These are phyloP conservation scores for Colletotrichum neosansevieriae DNA, from an alignment of 2,329 filamentous ascomycete genomes.

Conservation along the genomic window DNA sequence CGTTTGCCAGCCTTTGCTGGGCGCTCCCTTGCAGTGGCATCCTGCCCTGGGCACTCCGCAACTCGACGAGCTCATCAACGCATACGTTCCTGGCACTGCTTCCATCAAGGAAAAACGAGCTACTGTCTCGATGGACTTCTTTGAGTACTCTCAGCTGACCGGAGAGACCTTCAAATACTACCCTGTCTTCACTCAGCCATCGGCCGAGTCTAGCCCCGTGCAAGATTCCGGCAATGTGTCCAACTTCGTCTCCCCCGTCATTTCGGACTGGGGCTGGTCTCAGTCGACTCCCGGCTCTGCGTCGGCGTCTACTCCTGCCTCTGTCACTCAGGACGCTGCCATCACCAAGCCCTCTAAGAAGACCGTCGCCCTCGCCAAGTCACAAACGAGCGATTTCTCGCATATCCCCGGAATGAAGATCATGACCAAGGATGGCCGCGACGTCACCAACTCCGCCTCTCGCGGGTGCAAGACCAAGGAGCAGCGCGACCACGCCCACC, in stretches of 20 bases:
- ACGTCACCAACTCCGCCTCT: constrained; percentile 72
- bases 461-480: constrained; percentile 75
- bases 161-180: constrained; percentile 73
- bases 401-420: constrained; percentile 74
- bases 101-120: constrained; percentile 70
- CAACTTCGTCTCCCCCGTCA: constrained; percentile 63
- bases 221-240: constrained; percentile 60
- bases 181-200: constrained; percentile 58
- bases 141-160: constrained; percentile 63
- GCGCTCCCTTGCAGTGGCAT: constrained; percentile 72
- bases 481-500: constrained; percentile 74
- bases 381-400: constrained; percentile 58
- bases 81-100: constrained; percentile 66
- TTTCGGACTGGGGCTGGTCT: constrained; percentile 62
- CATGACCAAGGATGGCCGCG: constrained; percentile 71
- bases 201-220: constrained; percentile 56
- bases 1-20: constrained; percentile 69
- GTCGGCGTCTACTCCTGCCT: constrained; percentile 47
- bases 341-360: constrained; percentile 46
- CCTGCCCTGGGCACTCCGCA: constrained; percentile 73
- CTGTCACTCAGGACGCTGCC: constrained; percentile 45
- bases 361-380: constrained; percentile 41
- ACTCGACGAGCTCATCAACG: constrained; percentile 70
- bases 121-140: constrained; percentile 70
- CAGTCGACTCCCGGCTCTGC: constrained; percentile 48